These are phyloP conservation scores for Iberis amara DNA, from an alignment of 441 rosid genomes.

Conservation along the genomic window DNA sequence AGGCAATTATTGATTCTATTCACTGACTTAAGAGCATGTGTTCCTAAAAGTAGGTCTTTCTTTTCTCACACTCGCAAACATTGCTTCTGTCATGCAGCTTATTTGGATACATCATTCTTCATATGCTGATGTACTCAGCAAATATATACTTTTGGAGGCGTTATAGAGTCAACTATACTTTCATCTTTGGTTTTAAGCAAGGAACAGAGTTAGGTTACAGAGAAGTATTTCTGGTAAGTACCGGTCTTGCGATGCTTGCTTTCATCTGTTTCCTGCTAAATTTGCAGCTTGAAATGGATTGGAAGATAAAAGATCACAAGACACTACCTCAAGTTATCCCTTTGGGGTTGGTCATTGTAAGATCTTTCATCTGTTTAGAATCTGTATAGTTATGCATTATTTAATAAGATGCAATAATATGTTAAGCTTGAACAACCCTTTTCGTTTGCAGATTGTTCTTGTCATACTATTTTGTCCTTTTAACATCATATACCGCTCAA, in stretches of 20 bases:
- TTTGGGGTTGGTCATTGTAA: constrained; percentile 47
- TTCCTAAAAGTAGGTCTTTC: neutral
- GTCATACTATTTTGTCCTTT: constrained; percentile 49
- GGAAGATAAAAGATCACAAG: constrained; percentile 35
- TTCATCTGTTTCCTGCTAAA: constrained; percentile 52
- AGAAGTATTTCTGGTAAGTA: constrained; percentile 60
- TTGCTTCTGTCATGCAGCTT: constrained; percentile 52
- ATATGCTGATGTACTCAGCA: constrained; percentile 54
- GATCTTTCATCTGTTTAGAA: constrained; percentile 20
- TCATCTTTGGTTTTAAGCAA: constrained; percentile 64
- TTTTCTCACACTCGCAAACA: constrained; percentile 13
- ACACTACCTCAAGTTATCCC: constrained; percentile 54
- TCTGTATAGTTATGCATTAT: neutral
- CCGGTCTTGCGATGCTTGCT: constrained; percentile 53
- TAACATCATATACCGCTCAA: constrained; percentile 44
- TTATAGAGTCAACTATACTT: constrained; percentile 59
- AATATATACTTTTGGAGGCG: constrained; percentile 66
- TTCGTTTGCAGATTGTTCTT: constrained; percentile 39
- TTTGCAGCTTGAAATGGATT: constrained; percentile 46
- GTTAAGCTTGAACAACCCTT: neutral
- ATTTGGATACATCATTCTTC: constrained; percentile 54
- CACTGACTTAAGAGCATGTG: constrained; percentile 1
- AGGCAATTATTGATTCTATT: constrained; percentile 36
- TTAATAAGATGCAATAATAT: neutral
- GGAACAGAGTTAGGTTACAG: constrained; percentile 61